Percentiles rank a stretch among this genome's conserved stretches.
Conservation (phyloP, 2,329 filamentous ascomycete species). For the Penicillium sp. region DNA sequence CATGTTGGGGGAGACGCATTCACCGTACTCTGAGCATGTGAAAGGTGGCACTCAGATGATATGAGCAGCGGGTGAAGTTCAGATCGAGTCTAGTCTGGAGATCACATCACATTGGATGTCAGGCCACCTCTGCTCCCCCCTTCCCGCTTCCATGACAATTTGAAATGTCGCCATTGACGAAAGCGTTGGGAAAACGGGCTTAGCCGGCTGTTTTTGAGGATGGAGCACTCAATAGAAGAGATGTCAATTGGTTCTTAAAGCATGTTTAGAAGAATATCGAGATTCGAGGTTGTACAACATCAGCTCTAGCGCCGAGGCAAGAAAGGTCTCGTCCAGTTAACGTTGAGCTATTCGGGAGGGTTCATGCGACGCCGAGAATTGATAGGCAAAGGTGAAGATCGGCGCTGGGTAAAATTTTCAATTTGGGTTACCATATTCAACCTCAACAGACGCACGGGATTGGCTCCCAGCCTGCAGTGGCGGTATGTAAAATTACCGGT, state of each 20-base stretch:
- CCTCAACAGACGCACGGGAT: background rate
- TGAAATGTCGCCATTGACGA: background rate
- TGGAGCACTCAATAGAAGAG: too few relatives aligned
- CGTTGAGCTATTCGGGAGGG: background rate
- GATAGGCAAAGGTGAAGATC: background rate
- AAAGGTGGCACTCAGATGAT: background rate
- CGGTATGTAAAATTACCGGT: conserved; percentile 19
- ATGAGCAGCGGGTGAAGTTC: background rate
- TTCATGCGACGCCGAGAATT: conserved; percentile 2
- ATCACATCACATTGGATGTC: background rate
- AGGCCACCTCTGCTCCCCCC: too few relatives aligned
- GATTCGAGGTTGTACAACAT: too few relatives aligned
- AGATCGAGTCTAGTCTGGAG: background rate
- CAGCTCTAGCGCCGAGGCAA: background rate
- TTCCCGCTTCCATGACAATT: background rate
- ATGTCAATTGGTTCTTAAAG: background rate
- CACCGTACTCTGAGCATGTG: conserved; percentile 16
- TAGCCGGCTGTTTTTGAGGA: too few relatives aligned
- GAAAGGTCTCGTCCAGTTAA: background rate
- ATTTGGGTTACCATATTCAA: background rate
- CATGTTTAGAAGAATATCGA: background rate
- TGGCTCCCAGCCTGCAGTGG: background rate
- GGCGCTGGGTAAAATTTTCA: background rate
- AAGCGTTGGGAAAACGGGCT: conserved; percentile 3
- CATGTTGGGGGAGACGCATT: background rate